Base-by-base conservation (phyloP, 441 rosid species). In the Adansonia grandidieri region DNA sequence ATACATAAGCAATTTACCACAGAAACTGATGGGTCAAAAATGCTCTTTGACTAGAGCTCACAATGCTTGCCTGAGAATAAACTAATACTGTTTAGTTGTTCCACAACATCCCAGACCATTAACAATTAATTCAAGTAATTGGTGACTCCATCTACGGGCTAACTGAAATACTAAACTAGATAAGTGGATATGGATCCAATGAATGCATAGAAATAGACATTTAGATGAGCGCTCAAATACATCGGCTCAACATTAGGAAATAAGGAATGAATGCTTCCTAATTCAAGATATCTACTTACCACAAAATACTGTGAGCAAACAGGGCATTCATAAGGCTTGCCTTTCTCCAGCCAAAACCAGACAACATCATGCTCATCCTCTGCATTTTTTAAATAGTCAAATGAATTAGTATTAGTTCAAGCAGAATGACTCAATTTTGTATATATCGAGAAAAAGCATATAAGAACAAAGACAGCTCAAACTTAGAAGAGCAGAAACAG, bases 341-440 rank as follows among this genome's bases (percentile, higher is more conserved):
- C 98, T 83, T 96, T 96, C 90, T 92, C 90, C 86, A 96, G 91
- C 99, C 98, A 93, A 86, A 96, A 96, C 99, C 99, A 96, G 70
- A 93, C 97, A 66, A 94, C 92, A 70, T 96, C 99, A 81, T 96
- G 99, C 80, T 94, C 99, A 44, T 96, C 98, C 89, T 96, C 99
- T 96, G 86, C 75, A 77, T 77, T 71, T 53, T 4, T 66, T 48
- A 48, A 50, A 11, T 14, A 48, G 58, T 4, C 15, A 66, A 47
- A 69, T 74, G 22, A 77, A 71, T 47, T 57, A 67, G 19, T 71
- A 50, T 40, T 56, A 40, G 24, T 8, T 54, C 63, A 10, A 1
- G 61, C 20, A 71, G 28, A 62, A 80, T 1, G 4, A 53, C 54
- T 17, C 17, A 63, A 14, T 11, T 73, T 63, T 22, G 24, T n/a